Percentiles rank a stretch among this genome's conserved stretches.
Evolutionary conservation across 129 eudicot genomes (phyloP).

Genomic region (Chrysanthemum makinoi): DNA sequence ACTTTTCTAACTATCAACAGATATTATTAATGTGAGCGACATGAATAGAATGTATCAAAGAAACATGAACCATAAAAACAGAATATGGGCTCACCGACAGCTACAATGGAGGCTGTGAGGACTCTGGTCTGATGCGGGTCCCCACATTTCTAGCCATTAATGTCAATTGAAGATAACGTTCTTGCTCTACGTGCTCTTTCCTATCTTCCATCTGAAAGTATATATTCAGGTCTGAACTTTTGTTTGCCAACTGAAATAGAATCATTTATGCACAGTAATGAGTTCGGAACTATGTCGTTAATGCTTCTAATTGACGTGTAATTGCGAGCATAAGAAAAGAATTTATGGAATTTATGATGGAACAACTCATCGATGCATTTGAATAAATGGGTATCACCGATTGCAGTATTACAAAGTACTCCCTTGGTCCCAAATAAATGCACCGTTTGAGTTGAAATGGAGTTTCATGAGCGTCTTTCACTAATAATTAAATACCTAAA

Average conservation of each 20-base stretch:
- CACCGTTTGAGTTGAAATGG: neutral
- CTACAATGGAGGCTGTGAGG: constrained; percentile 76
- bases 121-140: constrained; percentile 29
- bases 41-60: no score
- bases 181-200: constrained; percentile 91
- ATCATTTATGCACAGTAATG: constrained; percentile 42
- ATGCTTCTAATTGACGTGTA: constrained; percentile 95
- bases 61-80: no score
- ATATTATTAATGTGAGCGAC: no score
- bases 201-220: constrained; percentile 86
- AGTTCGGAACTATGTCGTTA: constrained; percentile 87
- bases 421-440: constrained; percentile 1
- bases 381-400: neutral
- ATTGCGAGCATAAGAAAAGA: constrained; percentile 32
- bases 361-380: neutral
- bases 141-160: constrained; percentile 55
- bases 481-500: constrained; percentile 13
- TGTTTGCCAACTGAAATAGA: constrained; percentile 34
- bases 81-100: constrained; percentile 95
- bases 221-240: constrained; percentile 70
- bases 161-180: constrained; percentile 42
- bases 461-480: constrained; percentile 12
- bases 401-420: constrained; percentile 1
- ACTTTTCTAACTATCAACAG: no score
- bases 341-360: neutral